Evolutionary conservation across 169 alveolate genomes (phyloP).

Genomic region (Plasmodium coatneyi): DNA sequence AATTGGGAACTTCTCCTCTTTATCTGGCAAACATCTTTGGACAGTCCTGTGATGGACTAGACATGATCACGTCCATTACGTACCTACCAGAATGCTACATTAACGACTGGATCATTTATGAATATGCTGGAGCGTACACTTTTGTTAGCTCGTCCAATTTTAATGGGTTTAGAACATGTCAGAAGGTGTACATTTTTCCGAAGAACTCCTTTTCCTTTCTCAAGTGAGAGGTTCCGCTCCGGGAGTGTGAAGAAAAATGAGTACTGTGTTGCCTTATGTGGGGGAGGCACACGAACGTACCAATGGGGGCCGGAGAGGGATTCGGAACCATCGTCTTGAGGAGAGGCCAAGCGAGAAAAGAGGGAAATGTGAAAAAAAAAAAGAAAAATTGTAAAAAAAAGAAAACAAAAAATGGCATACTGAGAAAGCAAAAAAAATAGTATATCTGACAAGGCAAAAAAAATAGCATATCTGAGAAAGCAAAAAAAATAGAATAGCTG

Average conservation of each 20-base stretch:
- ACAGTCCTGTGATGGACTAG: slow-evolving; percentile 74
- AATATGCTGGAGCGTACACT: slow-evolving; percentile 70
- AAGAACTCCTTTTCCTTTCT: not conserved
- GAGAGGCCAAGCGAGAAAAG: not conserved
- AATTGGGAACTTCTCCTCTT: not conserved
- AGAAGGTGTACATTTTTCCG: slow-evolving; percentile 52
- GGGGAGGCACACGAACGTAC: not conserved
- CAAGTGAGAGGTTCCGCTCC: slow-evolving; percentile 1
- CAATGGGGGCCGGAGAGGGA: not conserved
- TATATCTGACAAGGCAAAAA: not conserved
- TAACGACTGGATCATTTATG: slow-evolving; percentile 65
- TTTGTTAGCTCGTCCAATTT: slow-evolving; percentile 58
- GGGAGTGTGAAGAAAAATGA: not conserved
- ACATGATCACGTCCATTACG: slow-evolving; percentile 59
- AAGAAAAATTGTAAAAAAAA: no score
- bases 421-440: not conserved
- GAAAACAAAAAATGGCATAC: not conserved
- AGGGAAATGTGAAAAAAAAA: no score
- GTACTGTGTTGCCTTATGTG: not conserved
- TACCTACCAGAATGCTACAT: slow-evolving; percentile 66
- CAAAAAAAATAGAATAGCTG: not conserved
- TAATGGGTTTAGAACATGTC: slow-evolving; percentile 42
- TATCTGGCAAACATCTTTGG: slow-evolving; percentile 66
- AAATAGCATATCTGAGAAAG: not conserved
- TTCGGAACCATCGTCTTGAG: not conserved